These are phyloP conservation scores for Coemansia sp. DNA, from an alignment of 192 early-diverging fungal species.

Conservation along the genomic window DNA sequence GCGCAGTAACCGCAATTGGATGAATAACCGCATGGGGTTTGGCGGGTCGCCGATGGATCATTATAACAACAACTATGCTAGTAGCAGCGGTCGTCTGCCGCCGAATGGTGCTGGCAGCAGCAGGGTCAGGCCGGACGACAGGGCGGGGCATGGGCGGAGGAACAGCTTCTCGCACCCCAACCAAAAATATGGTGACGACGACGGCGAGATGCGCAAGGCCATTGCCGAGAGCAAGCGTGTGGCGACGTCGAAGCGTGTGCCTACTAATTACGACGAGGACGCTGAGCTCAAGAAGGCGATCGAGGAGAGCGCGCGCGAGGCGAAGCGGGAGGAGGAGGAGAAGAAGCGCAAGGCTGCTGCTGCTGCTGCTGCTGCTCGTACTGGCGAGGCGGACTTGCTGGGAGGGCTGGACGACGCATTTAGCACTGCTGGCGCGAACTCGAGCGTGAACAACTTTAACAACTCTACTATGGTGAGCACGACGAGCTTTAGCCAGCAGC, in stretches of 20 bases:
- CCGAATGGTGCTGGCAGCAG: constrained; percentile 9
- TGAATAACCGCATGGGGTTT: constrained; percentile 64
- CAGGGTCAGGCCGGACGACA: constrained; percentile 2
- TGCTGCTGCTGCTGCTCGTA: background rate
- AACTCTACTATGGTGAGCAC: constrained; percentile 39
- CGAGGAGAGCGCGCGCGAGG: constrained; percentile 80
- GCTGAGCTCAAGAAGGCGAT: constrained; percentile 77
- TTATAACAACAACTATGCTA: constrained; percentile 32
- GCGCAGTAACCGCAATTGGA: constrained; percentile 66
- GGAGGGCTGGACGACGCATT: constrained; percentile 45
- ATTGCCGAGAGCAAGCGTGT: constrained; percentile 80
- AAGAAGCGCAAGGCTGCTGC: background rate
- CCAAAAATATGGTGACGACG: constrained; percentile 65
- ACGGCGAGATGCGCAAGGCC: constrained; percentile 76
- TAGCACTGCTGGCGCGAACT: constrained; percentile 12
- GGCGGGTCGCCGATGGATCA: constrained; percentile 17
- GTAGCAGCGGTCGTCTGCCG: constrained; percentile 46
- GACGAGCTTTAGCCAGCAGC: constrained; percentile 34
- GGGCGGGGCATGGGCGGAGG: constrained; percentile 27
- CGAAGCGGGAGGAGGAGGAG: constrained; percentile 39
- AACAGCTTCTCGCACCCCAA: constrained; percentile 29
- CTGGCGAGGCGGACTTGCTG: constrained; percentile 39
- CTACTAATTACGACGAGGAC: constrained; percentile 60
- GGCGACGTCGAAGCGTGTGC: constrained; percentile 56
- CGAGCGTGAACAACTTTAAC: constrained; percentile 25